Evolutionary conservation across 116 monocot species (phyloP).

Genomic region (Papilionanthe hybrid): DNA sequence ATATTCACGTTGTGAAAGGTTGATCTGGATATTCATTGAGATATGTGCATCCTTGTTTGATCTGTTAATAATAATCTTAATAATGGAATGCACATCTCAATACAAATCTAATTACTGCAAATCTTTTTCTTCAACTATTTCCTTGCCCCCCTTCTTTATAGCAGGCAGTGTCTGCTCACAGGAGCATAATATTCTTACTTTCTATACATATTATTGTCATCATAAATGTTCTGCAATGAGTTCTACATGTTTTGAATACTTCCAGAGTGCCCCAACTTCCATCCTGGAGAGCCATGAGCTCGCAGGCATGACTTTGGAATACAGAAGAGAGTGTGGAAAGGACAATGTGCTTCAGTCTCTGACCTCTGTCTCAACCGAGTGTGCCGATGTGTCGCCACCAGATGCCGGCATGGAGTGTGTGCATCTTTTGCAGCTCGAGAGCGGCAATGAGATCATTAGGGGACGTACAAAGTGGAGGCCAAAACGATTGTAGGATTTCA

Average conservation of each 20-base stretch:
- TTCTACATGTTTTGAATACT: neutral
- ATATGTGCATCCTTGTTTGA: no score
- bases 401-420: conserved; percentile 30
- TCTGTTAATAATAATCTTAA: no score
- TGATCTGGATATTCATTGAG: no score
- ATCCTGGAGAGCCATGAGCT: conserved; percentile 60
- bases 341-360: conserved; percentile 60
- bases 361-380: conserved; percentile 32
- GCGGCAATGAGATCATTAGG: conserved; percentile 61
- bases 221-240: no score
- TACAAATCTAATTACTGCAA: no score
- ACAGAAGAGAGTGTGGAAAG: conserved; percentile 58
- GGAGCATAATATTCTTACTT: no score
- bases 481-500: neutral
- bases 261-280: conserved; percentile 54
- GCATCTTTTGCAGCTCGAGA: conserved; percentile 57
- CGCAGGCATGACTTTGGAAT: conserved; percentile 52
- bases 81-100: no score
- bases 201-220: no score
- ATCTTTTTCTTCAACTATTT: no score
- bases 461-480: conserved; percentile 53
- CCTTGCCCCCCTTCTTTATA: no score
- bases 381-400: conserved; percentile 1
- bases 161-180: no score
- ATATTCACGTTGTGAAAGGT: no score